Base-by-base conservation (phyloP, 139 green algal species). In the Bryopsis sp. region DNA sequence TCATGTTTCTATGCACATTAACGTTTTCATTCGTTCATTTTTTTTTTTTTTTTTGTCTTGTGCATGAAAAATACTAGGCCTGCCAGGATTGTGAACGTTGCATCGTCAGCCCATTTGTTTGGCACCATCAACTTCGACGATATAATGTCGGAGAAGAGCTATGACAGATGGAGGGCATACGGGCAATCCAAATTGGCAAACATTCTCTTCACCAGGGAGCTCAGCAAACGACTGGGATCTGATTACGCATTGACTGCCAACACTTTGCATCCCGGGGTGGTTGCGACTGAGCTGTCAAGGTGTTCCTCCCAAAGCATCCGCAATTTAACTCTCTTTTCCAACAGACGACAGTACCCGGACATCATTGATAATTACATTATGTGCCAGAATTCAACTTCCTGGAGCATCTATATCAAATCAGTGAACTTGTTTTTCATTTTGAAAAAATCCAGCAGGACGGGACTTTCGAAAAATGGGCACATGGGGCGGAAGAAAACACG, bases 121-220 rank as follows among this genome's bases (percentile, higher is more conserved):
- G 87, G 83, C 7, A 66, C 58, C 37, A 89, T 95, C 8, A 63
- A 92, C 63, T 92, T 93, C 66, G 72, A 87, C 29, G 86, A 93
- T 64, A 76, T 94, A 11, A 78, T 82, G 65, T 66, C 58, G 32
- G 71, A 78, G 37, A 71, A 75, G 7, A 36, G 26, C 15, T 92
- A 90, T 73, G 34, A 77, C 15, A 19, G 48, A 0, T 89, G 79
- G 80, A 19, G 47, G 2, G 78, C 75, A 2, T 88, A 89, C 68
- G 79, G 83, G n/a, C 84, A 93, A 75, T 87, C 83, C 34, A 96
- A 97, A 79, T 79, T 96, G 6, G 88, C 89, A 7, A 96, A 97
- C 70, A 72, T 96, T 11, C 69, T 96, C 54, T 95, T 95, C 74
- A 84, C 90, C 0, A 90, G 88, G 46, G 91, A 96, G 83, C 76